Evolutionary conservation across 192 early-diverging fungal species (phyloP).

Genomic region (Funneliformis mosseae): DNA sequence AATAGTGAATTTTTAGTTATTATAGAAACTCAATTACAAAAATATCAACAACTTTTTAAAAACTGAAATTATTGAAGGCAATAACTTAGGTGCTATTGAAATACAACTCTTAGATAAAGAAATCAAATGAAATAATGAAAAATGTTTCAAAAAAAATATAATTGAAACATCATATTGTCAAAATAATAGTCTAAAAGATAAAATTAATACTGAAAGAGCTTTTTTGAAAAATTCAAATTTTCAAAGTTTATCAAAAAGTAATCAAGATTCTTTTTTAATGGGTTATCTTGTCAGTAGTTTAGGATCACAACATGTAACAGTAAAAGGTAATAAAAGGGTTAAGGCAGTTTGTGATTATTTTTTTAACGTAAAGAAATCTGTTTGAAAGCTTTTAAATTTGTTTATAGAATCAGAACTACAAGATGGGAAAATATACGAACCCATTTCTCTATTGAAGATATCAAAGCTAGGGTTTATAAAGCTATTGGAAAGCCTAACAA

Average conservation of each 20-base stretch:
- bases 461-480: not conserved
- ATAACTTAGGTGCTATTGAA: too few relatives aligned
- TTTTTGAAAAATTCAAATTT: not conserved
- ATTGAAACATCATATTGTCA: too few relatives aligned
- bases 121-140: too few relatives aligned
- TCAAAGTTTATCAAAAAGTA: not conserved
- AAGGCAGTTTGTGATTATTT: not conserved
- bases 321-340: not conserved
- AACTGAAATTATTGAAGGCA: too few relatives aligned
- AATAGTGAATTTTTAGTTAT: too few relatives aligned
- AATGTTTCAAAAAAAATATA: too few relatives aligned
- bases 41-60: too few relatives aligned
- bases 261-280: not conserved
- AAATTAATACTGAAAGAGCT: too few relatives aligned
- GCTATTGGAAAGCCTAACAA: not conserved
- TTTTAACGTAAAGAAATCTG: not conserved
- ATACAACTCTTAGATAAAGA: too few relatives aligned
- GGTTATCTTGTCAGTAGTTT: not conserved
- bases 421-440: not conserved
- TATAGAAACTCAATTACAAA: too few relatives aligned
- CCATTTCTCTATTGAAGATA: not conserved
- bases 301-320: not conserved
- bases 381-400: constrained; percentile 6
- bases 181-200: too few relatives aligned
- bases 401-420: not conserved